These are phyloP conservation scores for Verticillium tricorpus DNA, from an alignment of 2,329 filamentous ascomycete species.

Conservation along the genomic window DNA sequence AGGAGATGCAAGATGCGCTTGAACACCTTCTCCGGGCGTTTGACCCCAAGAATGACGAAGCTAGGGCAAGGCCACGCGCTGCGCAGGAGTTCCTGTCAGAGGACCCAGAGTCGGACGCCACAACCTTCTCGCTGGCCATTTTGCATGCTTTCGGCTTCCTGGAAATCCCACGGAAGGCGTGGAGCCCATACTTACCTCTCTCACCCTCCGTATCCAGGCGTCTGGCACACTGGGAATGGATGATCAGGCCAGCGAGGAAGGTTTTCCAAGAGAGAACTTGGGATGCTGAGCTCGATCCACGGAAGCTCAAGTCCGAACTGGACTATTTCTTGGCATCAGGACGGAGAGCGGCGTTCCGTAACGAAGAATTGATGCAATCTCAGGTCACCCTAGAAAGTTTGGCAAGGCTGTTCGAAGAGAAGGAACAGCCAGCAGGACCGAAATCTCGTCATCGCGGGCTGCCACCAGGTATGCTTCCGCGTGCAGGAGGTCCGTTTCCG, in stretches of 20 bases:
- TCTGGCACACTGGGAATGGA: conserved; percentile 11
- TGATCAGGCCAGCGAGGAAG: conserved; percentile 5
- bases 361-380: conserved; percentile 1
- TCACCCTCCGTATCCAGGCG: conserved; percentile 6
- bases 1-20: conserved; percentile 1
- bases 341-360: conserved; percentile 10
- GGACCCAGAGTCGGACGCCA: conserved; percentile 4
- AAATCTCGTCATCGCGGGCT: neutral
- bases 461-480: neutral
- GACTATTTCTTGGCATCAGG: conserved; percentile 12
- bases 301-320: conserved; percentile 12
- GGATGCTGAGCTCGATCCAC: conserved; percentile 7
- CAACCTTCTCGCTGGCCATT: conserved; percentile 16
- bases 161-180: conserved; percentile 15
- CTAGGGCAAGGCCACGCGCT: neutral
- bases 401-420: neutral
- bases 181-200: conserved; percentile 15
- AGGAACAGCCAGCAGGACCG: neutral
- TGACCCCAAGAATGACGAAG: neutral
- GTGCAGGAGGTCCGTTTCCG: neutral
- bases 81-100: neutral
- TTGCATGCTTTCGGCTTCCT: conserved; percentile 20
- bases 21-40: conserved; percentile 1
- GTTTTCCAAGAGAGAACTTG: conserved; percentile 9
- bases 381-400: neutral